Evolutionary conservation across 129 eudicot genomes (phyloP).

Genomic region (Artemisia argyi): DNA sequence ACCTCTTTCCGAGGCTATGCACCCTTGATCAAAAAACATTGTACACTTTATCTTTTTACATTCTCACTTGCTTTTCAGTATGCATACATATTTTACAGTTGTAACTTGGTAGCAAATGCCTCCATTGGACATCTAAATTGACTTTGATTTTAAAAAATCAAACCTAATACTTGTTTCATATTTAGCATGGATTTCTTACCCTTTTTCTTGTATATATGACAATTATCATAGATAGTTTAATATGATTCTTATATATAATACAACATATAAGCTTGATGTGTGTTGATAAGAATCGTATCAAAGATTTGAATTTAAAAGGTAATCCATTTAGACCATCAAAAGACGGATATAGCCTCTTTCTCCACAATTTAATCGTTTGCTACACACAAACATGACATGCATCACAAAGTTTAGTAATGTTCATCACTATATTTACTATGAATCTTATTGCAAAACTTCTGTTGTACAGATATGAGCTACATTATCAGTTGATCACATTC

Average conservation of each 20-base stretch:
- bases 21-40: constrained; percentile 41
- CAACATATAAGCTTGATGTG: not conserved
- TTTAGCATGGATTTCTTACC: not conserved
- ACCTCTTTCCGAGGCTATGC: constrained; percentile 66
- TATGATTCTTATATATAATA: not conserved
- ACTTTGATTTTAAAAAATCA: constrained; percentile 9
- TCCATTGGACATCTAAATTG: not conserved
- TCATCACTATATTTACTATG: not conserved
- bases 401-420: constrained; percentile 5
- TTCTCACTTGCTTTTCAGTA: not conserved
- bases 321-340: constrained; percentile 12
- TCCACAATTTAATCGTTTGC: no score
- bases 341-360: not conserved
- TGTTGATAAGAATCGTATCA: no score
- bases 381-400: no score
- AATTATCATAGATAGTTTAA: not conserved
- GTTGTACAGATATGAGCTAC: constrained; percentile 61
- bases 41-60: constrained; percentile 31
- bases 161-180: not conserved
- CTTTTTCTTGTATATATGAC: not conserved
- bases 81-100: not conserved
- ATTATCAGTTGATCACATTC: constrained; percentile 74
- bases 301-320: constrained; percentile 6
- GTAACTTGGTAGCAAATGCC: constrained; percentile 5
- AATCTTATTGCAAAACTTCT: constrained; percentile 13